Percentiles rank a stretch among this genome's conserved stretches.
phyloP scores from a whole-genome alignment of 1,284 basidiomycete genomes.

The Coniophora puteana region DNA sequence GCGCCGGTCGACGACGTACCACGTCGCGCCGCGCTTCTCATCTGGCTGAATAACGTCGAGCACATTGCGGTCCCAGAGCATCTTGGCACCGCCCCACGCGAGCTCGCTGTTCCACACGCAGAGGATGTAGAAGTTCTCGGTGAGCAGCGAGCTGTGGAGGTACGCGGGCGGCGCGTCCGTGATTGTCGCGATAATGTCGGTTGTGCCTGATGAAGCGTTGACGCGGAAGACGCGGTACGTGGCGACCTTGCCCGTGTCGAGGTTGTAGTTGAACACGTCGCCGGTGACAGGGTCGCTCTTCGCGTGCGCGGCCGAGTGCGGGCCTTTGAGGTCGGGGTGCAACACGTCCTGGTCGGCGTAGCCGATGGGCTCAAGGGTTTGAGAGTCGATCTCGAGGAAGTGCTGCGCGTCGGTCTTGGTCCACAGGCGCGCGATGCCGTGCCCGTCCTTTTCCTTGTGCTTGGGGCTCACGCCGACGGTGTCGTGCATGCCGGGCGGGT shows the following conservation, averaged over 20 bases:
- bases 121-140: slow-evolving; percentile 31
- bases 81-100: slow-evolving; percentile 24
- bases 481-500: slow-evolving; percentile 23
- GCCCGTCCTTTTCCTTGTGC: slow-evolving; percentile 16
- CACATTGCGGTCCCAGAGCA: slow-evolving; percentile 28
- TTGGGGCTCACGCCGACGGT: slow-evolving; percentile 8
- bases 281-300: slow-evolving; percentile 31
- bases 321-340: slow-evolving; percentile 30
- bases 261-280: slow-evolving; percentile 33
- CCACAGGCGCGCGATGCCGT: slow-evolving; percentile 28
- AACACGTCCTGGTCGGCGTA: slow-evolving; percentile 21
- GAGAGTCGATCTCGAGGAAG: slow-evolving; percentile 29
- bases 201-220: slow-evolving; percentile 23
- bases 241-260: slow-evolving; percentile 19
- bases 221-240: slow-evolving; percentile 32
- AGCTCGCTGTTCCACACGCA: slow-evolving; percentile 31
- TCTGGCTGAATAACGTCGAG: slow-evolving; percentile 28
- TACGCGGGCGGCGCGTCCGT: slow-evolving; percentile 34
- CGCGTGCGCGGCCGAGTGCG: slow-evolving; percentile 32
- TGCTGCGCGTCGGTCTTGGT: slow-evolving; percentile 26
- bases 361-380: slow-evolving; percentile 32
- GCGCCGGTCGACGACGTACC: slow-evolving; percentile 35
- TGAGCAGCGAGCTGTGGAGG: slow-evolving; percentile 32
- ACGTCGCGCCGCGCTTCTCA: slow-evolving; percentile 21
- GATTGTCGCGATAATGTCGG: slow-evolving; percentile 32